Evolutionary conservation across 2,329 filamentous ascomycete species (phyloP).

Genomic region (Venturia pyrina): DNA sequence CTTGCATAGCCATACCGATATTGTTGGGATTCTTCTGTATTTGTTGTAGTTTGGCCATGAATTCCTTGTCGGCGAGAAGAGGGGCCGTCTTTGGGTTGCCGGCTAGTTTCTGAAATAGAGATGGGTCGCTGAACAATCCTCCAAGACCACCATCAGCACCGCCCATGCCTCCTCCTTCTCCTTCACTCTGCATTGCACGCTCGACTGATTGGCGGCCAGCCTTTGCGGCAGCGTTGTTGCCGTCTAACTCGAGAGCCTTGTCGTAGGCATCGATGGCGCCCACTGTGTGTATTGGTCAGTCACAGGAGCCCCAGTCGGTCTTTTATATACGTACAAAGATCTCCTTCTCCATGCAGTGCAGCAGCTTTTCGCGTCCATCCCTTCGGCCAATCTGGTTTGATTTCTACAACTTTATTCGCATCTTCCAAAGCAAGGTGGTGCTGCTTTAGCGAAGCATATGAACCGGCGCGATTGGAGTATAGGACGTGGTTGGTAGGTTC

Average conservation of each 20-base stretch:
- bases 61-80: slow-evolving; percentile 69
- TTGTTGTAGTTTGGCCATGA: slow-evolving; percentile 82
- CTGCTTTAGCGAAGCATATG: slow-evolving; percentile 79
- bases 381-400: slow-evolving; percentile 98
- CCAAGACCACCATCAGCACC: slow-evolving; percentile 71
- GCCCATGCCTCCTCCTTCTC: slow-evolving; percentile 45
- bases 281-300: not conserved
- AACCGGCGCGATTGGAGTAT: slow-evolving; percentile 90
- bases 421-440: slow-evolving; percentile 78
- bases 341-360: slow-evolving; percentile 77
- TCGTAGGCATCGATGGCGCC: slow-evolving; percentile 74
- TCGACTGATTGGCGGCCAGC: slow-evolving; percentile 75
- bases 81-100: slow-evolving; percentile 85
- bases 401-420: slow-evolving; percentile 82
- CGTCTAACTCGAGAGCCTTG: slow-evolving; percentile 86
- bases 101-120: slow-evolving; percentile 81
- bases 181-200: slow-evolving; percentile 76
- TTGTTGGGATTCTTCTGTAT: slow-evolving; percentile 72
- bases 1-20: slow-evolving; percentile 65
- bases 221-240: slow-evolving; percentile 86
- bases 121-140: slow-evolving; percentile 88
- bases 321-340: slow-evolving; percentile 49
- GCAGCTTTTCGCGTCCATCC: slow-evolving; percentile 91
- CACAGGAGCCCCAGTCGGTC: too few species aligned
- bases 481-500: slow-evolving; percentile 90